phyloP scores from a whole-genome alignment of 345 rosid genomes.

The Theobroma cacao region DNA sequence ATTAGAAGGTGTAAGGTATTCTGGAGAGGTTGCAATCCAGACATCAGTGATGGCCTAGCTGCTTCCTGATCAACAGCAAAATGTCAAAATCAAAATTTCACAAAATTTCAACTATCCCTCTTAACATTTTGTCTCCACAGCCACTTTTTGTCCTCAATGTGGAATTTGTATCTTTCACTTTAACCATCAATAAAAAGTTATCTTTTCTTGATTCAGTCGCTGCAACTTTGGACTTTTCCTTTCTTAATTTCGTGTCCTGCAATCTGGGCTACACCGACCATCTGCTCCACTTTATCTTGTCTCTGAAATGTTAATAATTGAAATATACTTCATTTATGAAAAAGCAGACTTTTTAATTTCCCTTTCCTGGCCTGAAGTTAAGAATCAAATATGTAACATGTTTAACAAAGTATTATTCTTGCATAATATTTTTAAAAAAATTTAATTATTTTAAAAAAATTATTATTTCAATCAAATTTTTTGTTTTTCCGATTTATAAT shows the following conservation, averaged over 20 bases:
- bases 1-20: conserved; percentile 34
- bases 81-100: neutral
- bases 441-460: too few species aligned
- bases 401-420: too few species aligned
- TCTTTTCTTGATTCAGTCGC: neutral
- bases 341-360: too few species aligned
- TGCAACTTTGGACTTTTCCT: neutral
- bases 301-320: too few species aligned
- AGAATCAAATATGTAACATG: too few species aligned
- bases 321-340: too few species aligned
- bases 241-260: neutral
- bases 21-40: conserved; percentile 51
- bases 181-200: conserved; percentile 1
- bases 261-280: neutral
- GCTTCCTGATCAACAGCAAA: neutral
- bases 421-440: too few species aligned
- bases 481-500: too few species aligned
- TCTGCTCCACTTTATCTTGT: neutral
- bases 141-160: neutral
- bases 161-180: neutral
- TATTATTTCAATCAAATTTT: too few species aligned
- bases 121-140: neutral
- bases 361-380: too few species aligned
- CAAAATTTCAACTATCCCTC: too few species aligned
- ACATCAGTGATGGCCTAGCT: conserved; percentile 58